Conservation (phyloP, 2,329 filamentous ascomycete genomes). For the Phialophora expanda region DNA sequence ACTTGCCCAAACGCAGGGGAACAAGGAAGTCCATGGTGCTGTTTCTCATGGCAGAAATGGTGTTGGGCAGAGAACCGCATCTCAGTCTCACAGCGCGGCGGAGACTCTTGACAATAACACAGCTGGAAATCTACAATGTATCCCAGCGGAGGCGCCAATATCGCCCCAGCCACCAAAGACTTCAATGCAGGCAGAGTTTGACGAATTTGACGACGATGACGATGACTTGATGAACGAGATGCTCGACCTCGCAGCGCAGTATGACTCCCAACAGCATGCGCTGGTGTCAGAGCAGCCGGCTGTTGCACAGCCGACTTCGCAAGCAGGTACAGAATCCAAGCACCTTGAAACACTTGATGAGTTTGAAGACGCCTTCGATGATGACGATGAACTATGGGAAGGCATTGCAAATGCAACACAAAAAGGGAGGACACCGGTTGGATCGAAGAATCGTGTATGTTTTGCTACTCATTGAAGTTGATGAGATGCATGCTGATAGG, state of each 20-base stretch:
- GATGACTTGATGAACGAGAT: constrained; percentile 42
- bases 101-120: not conserved
- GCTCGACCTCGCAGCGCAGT: constrained; percentile 38
- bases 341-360: constrained; percentile 36
- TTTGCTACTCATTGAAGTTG: constrained; percentile 52
- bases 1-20: constrained; percentile 26
- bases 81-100: not conserved
- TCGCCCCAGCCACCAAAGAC: not conserved
- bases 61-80: not conserved
- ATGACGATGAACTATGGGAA: constrained; percentile 74
- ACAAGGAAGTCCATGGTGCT: constrained; percentile 1
- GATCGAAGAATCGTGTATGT: constrained; percentile 35
- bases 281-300: constrained; percentile 1
- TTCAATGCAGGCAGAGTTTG: constrained; percentile 19
- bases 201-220: constrained; percentile 43
- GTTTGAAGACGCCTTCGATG: constrained; percentile 66
- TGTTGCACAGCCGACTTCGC: not conserved
- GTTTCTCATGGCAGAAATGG: not conserved
- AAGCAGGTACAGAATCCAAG: constrained; percentile 13
- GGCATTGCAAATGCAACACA: constrained; percentile 66
- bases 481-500: constrained; percentile 62
- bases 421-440: constrained; percentile 66
- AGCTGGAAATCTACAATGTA: not conserved
- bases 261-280: constrained; percentile 33
- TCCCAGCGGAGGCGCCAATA: not conserved